Conservation (phyloP, 2,329 filamentous ascomycete genomes). For the Lachnellula suecica region DNA sequence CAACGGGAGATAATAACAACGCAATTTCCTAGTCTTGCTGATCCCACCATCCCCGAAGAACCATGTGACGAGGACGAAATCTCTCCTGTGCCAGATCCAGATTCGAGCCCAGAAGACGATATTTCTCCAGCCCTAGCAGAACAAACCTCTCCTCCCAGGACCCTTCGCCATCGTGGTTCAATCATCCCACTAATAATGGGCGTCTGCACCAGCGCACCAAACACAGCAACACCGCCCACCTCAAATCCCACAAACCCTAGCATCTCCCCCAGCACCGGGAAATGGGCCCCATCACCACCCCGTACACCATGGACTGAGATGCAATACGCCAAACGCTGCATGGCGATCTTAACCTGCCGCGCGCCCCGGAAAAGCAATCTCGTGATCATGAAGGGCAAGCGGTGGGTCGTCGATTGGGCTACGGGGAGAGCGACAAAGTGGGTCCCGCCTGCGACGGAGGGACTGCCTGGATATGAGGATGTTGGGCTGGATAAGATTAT, state of each 20-base stretch:
- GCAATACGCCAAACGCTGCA: conserved; percentile 59
- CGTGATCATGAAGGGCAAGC: conserved; percentile 55
- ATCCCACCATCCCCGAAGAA: conserved; percentile 1
- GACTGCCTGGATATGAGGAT: conserved; percentile 49
- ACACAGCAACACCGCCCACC: conserved; percentile 2
- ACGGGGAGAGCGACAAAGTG: conserved; percentile 55
- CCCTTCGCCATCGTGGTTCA: background rate
- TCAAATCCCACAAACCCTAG: conserved; percentile 27
- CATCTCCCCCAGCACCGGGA: conserved; percentile 37
- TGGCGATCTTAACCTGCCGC: conserved; percentile 55
- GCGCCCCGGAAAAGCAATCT: conserved; percentile 58
- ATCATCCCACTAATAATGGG: background rate
- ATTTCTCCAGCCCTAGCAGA: too few relatives aligned
- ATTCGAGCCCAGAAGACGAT: too few relatives aligned
- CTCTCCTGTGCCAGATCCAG: background rate
- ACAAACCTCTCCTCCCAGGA: conserved; percentile 4
- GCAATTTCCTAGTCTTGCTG: conserved; percentile 21
- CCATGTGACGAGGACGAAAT: too few relatives aligned
- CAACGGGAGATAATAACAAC: conserved; percentile 24
- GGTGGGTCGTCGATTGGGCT: conserved; percentile 60
- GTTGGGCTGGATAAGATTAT: conserved; percentile 1
- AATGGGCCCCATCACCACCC: conserved; percentile 55
- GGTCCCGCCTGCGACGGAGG: conserved; percentile 35
- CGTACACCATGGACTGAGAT: conserved; percentile 58
- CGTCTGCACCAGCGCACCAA: conserved; percentile 7